Base-by-base conservation (phyloP, 2,329 filamentous ascomycete genomes). In the Ascochyta clinopodiicola region DNA sequence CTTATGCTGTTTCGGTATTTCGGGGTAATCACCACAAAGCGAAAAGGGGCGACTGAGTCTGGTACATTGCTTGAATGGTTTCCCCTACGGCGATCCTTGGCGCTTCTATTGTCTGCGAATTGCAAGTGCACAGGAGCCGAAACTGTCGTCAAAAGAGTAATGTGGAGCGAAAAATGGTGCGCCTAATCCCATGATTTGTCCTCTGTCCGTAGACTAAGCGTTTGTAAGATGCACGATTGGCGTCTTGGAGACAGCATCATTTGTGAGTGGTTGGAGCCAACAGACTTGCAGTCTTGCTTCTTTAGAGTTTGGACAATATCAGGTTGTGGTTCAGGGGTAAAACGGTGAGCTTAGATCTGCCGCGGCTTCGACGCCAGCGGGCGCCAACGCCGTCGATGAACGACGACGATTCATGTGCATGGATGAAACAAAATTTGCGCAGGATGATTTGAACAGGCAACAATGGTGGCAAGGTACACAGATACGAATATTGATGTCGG, bases 121-220 rank as follows among this genome's bases (percentile, higher is more conserved):
- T 45, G 47, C 36, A 43, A 49, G 42, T 44, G 48, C 49, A 29
- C 47, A 47, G 40, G 44, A 51, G 32, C 44, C 45, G 39, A 42
- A 42, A 36, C 21, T 39, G 35, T 29, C 27, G 46, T 49, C 42
- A 38, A 51, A 51, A 39, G 51, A 47, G 50, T 40, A 40, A 48
- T 53, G 44, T 53, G 55, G 53, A 55, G 57, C 57, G 55, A 56
- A 47, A 25, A n/a, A 44, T 51, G 44, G 46, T 19, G 34, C 31
- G 50, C 56, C 46, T 47, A 32, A 56, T 25, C 12, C 22, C 31
- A 45, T 17, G 32, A 22, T 42, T 32, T 34, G 34, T 29, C 39
- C 12, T 31, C 36, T 29, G 4, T 39, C 40, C 36, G 34, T 6
- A 36, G 39, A 19, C 34, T 12, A 39, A 0, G 8, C 13, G 38